These are phyloP conservation scores for Leucocoprinus leucothites DNA, from an alignment of 768 basidiomycete genomes.

Conservation along the genomic window DNA sequence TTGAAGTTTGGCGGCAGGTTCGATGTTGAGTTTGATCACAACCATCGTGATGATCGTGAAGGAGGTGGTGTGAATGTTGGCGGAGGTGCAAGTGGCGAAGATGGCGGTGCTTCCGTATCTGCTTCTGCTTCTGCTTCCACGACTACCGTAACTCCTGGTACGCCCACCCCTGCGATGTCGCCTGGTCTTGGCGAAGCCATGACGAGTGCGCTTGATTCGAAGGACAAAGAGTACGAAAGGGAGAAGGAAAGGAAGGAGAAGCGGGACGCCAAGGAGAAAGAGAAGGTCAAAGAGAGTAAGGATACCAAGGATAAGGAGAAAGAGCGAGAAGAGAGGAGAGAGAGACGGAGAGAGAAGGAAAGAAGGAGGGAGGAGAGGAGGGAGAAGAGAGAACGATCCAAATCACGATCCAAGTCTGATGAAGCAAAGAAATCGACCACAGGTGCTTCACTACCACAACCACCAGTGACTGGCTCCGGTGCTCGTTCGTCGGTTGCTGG, in stretches of 20 bases:
- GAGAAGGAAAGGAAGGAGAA: constrained; percentile 4
- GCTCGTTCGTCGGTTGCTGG: too few species aligned
- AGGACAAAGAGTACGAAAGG: constrained; percentile 5
- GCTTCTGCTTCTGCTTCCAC: background rate
- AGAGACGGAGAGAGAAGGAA: constrained; percentile 18
- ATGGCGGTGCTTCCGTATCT: constrained; percentile 27
- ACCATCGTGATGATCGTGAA: too few species aligned
- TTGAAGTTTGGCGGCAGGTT: too few species aligned
- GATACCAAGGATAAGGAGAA: constrained; percentile 17
- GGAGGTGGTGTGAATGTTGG: constrained; percentile 42
- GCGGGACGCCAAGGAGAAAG: constrained; percentile 17
- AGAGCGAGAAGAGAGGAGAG: constrained; percentile 8
- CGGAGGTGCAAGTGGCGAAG: constrained; percentile 49
- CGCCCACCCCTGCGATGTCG: background rate
- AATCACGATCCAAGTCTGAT: background rate
- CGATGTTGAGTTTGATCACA: too few species aligned
- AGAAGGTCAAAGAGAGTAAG: constrained; percentile 14
- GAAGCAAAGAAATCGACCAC: background rate
- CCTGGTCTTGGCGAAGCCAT: background rate
- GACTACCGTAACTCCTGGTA: constrained; percentile 9
- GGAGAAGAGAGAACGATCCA: background rate
- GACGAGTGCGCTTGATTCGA: background rate
- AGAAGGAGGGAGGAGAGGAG: constrained; percentile 3
- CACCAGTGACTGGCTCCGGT: too few species aligned
- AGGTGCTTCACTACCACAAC: too few species aligned